Base-by-base conservation (phyloP, 495 filamentous ascomycete species). In the Aspergillus conjunctus region DNA sequence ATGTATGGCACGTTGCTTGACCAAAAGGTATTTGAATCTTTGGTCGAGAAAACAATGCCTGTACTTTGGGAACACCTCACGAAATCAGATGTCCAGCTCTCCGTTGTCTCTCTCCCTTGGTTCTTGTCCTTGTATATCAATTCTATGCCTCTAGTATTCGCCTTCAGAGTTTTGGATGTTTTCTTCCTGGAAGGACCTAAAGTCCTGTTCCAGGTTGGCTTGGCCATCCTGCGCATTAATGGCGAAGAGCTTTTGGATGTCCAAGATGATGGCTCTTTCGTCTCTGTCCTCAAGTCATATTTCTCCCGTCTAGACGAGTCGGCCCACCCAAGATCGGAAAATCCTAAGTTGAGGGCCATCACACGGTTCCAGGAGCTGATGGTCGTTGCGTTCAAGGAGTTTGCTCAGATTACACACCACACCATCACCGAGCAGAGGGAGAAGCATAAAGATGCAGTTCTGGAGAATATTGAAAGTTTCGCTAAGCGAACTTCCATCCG, bases 1-100 rank as follows among this genome's bases (percentile, higher is more conserved):
- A 98, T 98, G 94, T 98, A 98, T 70, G 94, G 94, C 56, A 98
- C 94, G 0, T 83, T 98, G 12, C 83, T 98, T 12, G 94, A 98
- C 67, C 94, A 98, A 67, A 88, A 91, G 61, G 94, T 98, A 2
- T 98, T 98, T 70, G 94, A 98, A 73, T 94, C 91, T 2, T 79
- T 98, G 0, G 94, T 98, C 17, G 95, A 98, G 71, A 96, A 91
- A 77, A 98, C 93, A 0, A 98, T 98, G 94, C 94, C 94, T 12
- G 90, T 98, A 45, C 81, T 98, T 6, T 98, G 94, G 95, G 93
- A 98, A 18, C 95, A 98, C 63, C 88, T 98, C 15, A 86, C 88
- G 55, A 96, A 93, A 71, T 92, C 87, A 52, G 94, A 98, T 68
- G 93, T 98, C 20, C 94, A 98, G 75, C 87, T 98, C n/a, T 98